Conservation (phyloP, 1,284 basidiomycete genomes). For the Rhizoctonia solani region DNA sequence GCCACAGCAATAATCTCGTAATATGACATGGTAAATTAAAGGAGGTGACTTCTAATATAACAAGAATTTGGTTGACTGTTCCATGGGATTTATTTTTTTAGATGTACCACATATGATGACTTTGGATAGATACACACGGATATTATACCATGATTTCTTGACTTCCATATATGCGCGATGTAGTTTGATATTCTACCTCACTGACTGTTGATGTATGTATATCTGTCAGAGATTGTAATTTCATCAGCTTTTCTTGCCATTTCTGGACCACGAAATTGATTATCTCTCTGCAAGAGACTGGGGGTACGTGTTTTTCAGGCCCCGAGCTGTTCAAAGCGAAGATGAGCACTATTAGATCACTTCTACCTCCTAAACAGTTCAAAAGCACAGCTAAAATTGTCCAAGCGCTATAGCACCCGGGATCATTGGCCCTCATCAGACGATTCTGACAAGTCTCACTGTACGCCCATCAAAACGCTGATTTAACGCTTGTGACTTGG, state of each 20-base stretch:
- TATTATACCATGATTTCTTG: constrained; percentile 32
- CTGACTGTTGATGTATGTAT: constrained; percentile 12
- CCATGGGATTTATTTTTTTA: constrained; percentile 14
- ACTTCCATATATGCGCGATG: constrained; percentile 27
- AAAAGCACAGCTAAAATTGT: too few species aligned
- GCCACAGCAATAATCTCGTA: constrained; percentile 28
- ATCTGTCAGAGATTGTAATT: constrained; percentile 18
- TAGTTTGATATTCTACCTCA: neutral
- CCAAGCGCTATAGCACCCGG: too few species aligned
- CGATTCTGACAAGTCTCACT: too few species aligned
- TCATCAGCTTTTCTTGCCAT: constrained; percentile 1
- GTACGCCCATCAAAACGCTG: too few species aligned
- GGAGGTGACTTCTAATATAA: neutral
- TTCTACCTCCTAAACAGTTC: too few species aligned
- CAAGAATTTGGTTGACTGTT: neutral
- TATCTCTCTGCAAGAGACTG: constrained; percentile 5
- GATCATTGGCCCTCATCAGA: too few species aligned
- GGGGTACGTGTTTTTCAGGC: neutral
- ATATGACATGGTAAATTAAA: constrained; percentile 32
- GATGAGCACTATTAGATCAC: neutral
- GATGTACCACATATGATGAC: constrained; percentile 1
- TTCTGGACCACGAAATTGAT: neutral
- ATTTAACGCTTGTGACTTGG: too few species aligned
- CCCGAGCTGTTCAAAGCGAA: neutral
- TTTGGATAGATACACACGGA: neutral